Percentiles rank a stretch among this genome's conserved stretches.
Conservation (phyloP, 768 basidiomycete genomes). For the Suillus clintonianus region DNA sequence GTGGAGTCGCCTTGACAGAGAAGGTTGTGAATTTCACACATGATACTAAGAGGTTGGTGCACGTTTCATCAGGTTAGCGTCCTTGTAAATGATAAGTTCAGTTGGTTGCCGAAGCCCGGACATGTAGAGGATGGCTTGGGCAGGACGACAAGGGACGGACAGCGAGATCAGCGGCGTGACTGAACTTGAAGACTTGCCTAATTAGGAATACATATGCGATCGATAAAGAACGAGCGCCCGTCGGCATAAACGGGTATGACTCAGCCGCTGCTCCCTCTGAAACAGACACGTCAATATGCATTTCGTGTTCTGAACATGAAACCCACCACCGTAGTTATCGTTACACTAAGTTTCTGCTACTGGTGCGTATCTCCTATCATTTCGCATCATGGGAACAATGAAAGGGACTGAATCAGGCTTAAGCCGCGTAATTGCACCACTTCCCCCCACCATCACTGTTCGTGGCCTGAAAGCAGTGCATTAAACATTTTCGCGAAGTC, state of each 20-base stretch:
- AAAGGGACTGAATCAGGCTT: not conserved
- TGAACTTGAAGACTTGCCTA: conserved; percentile 15
- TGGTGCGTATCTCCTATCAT: not conserved
- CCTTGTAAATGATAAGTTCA: not conserved
- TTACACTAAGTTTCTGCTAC: not conserved
- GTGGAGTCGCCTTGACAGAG: conserved; percentile 11
- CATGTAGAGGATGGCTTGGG: not conserved
- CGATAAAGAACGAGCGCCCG: not conserved
- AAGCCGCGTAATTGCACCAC: not conserved
- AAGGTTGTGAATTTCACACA: not conserved
- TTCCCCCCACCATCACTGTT: not conserved
- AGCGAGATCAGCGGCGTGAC: not conserved
- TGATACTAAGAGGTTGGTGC: not conserved
- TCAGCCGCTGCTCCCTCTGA: not conserved
- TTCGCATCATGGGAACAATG: not conserved
- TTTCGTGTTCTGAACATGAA: not conserved
- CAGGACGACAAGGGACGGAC: not conserved
- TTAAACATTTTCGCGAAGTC: conserved; percentile 6
- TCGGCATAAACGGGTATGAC: not conserved
- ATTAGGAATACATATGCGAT: not conserved
- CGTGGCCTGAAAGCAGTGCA: conserved; percentile 1
- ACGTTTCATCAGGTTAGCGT: not conserved
- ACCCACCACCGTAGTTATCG: not conserved
- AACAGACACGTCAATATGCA: conserved; percentile 1
- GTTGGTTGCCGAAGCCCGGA: not conserved